A percentile compares a stretch with the other conserved stretches of the same genome.
Evolutionary conservation across 257 asterid species (phyloP).

Genomic region (Hygrophila difformis): DNA sequence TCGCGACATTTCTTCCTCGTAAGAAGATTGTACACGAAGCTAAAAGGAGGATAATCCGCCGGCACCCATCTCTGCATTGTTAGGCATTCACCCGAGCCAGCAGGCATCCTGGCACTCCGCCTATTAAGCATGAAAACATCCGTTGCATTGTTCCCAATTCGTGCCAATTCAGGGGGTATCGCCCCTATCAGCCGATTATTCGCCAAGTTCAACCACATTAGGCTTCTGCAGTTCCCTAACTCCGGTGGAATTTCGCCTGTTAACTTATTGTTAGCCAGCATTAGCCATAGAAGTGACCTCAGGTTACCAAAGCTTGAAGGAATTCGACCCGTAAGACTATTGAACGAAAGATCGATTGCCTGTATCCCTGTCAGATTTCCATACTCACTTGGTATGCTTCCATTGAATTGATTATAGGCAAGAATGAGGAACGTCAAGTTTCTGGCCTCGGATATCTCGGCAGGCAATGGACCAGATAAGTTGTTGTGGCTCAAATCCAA

Average conservation of each 20-base stretch:
- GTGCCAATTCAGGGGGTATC: constrained; percentile 44
- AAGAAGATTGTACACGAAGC: constrained; percentile 57
- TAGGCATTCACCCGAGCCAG: constrained; percentile 82
- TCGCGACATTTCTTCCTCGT: constrained; percentile 60
- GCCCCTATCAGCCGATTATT: constrained; percentile 50
- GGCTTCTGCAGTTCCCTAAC: constrained; percentile 78
- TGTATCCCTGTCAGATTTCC: constrained; percentile 62
- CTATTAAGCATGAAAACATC: constrained; percentile 59
- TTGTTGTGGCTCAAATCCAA: constrained; percentile 75
- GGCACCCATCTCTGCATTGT: constrained; percentile 90
- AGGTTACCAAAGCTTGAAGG: constrained; percentile 61
- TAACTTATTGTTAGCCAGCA: constrained; percentile 73
- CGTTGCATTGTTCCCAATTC: constrained; percentile 41
- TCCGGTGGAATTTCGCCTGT: constrained; percentile 57
- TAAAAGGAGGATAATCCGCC: constrained; percentile 78
- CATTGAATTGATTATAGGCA: constrained; percentile 61
- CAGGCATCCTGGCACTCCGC: constrained; percentile 24
- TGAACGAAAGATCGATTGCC: constrained; percentile 83
- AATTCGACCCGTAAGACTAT: constrained; percentile 43
- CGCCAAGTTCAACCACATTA: constrained; percentile 77
- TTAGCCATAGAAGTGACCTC: constrained; percentile 74
- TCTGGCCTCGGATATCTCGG: constrained; percentile 41
- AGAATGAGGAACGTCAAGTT: constrained; percentile 62
- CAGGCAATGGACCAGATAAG: constrained; percentile 63
- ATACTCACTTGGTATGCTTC: constrained; percentile 61